These are phyloP conservation scores for Chalaropsis thielavioides DNA, from an alignment of 2,329 filamentous ascomycete species.

Conservation along the genomic window DNA sequence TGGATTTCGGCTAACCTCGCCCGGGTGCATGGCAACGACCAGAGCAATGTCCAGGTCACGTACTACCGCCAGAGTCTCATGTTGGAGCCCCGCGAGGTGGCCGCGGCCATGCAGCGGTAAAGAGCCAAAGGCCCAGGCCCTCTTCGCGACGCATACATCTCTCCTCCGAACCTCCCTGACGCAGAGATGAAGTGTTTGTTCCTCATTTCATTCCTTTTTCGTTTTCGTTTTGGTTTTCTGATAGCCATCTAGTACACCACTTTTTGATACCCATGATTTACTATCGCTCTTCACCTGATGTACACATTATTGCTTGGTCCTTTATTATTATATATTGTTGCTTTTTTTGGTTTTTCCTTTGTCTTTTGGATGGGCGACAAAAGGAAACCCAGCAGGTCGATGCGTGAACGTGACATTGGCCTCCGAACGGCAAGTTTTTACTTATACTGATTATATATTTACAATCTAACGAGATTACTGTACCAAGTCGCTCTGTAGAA, in stretches of 20 bases:
- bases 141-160: no score
- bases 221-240: slow-evolving; percentile 4
- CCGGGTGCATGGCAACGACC: slow-evolving; percentile 50
- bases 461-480: not conserved
- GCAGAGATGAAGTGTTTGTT: not conserved
- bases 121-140: slow-evolving; percentile 17
- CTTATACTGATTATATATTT: not conserved
- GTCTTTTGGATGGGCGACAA: not conserved
- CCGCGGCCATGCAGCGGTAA: slow-evolving; percentile 24
- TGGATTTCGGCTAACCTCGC: slow-evolving; percentile 78
- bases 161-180: not conserved
- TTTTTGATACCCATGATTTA: slow-evolving; percentile 19
- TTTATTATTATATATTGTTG: slow-evolving; percentile 3
- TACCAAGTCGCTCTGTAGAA: not conserved
- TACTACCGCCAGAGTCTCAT: slow-evolving; percentile 73
- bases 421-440: not conserved
- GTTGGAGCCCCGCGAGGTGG: slow-evolving; percentile 58
- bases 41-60: slow-evolving; percentile 42
- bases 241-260: slow-evolving; percentile 18
- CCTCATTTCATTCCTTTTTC: slow-evolving; percentile 1
- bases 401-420: not conserved
- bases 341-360: not conserved
- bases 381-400: not conserved
- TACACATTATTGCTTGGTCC: slow-evolving; percentile 10
- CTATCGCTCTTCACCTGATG: slow-evolving; percentile 18